Percentiles rank a stretch among this genome's conserved stretches.
These are phyloP conservation scores for Ceratocystiopsis brevicomis DNA, from an alignment of 2,329 filamentous ascomycete species.

Conservation along the genomic window DNA sequence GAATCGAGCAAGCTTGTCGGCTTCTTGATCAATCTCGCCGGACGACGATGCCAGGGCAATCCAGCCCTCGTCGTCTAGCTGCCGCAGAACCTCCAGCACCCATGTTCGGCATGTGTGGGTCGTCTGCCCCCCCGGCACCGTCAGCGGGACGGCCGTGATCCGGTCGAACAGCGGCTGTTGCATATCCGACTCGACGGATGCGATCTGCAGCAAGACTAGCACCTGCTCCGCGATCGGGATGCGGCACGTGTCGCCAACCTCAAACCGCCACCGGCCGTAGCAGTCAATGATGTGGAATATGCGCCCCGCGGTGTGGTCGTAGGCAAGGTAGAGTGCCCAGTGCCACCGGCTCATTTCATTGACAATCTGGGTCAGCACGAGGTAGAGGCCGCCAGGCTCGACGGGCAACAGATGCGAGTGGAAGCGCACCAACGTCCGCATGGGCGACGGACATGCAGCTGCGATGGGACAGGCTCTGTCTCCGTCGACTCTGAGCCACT, in stretches of 20 bases:
- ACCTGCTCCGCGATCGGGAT: not conserved
- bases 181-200: not conserved
- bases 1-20: not conserved
- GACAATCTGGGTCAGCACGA: not conserved
- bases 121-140: not conserved
- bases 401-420: not conserved
- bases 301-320: not conserved
- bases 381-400: not conserved
- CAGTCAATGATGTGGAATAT: not conserved
- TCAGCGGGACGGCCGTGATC: not conserved
- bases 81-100: not conserved
- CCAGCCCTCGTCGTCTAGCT: not conserved
- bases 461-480: too few relatives aligned
- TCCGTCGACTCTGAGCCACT: too few relatives aligned
- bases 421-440: not conserved
- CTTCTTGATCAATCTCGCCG: not conserved
- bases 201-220: not conserved
- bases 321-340: not conserved
- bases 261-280: not conserved
- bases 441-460: not conserved
- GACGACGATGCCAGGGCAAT: not conserved
- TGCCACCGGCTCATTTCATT: not conserved
- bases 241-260: not conserved
- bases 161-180: not conserved
- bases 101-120: not conserved